Percentiles rank a stretch among this genome's conserved stretches.
These are phyloP conservation scores for Rossbeevera mucosa DNA, from an alignment of 768 basidiomycete genomes.

Conservation along the genomic window DNA sequence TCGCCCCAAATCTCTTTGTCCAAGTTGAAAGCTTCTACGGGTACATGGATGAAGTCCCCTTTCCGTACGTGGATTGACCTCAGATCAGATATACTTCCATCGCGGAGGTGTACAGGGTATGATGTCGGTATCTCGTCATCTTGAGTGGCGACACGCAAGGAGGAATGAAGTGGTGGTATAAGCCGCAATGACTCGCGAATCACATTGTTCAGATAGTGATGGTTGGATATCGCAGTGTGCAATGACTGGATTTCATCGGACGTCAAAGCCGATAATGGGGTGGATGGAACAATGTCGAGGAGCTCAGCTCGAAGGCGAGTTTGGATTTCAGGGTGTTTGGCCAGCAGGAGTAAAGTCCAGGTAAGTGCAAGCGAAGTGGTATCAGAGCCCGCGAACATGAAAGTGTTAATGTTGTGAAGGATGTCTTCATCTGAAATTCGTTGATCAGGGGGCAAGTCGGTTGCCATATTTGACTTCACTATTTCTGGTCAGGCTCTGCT, in stretches of 20 bases:
- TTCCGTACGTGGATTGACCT: slow-evolving; percentile 51
- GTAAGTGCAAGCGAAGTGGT: slow-evolving; percentile 79
- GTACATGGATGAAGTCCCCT: slow-evolving; percentile 72
- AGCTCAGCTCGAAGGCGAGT: slow-evolving; percentile 68
- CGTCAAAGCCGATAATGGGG: slow-evolving; percentile 42
- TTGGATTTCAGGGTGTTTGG: slow-evolving; percentile 64
- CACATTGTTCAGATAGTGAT: slow-evolving; percentile 75
- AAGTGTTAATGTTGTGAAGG: slow-evolving; percentile 79
- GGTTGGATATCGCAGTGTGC: slow-evolving; percentile 48
- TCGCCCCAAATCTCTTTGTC: slow-evolving; percentile 77
- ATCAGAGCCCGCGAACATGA: slow-evolving; percentile 89
- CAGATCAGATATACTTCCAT: slow-evolving; percentile 42
- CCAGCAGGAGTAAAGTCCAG: slow-evolving; percentile 78
- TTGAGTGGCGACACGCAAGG: slow-evolving; percentile 69
- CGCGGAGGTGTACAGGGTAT: slow-evolving; percentile 50
- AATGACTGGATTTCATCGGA: slow-evolving; percentile 65
- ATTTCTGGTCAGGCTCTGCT: slow-evolving; percentile 6
- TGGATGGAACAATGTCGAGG: slow-evolving; percentile 38
- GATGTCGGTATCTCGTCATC: slow-evolving; percentile 76
- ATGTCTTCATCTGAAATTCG: slow-evolving; percentile 86
- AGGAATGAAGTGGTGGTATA: slow-evolving; percentile 76
- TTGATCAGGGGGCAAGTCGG: slow-evolving; percentile 61
- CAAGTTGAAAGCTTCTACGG: slow-evolving; percentile 75
- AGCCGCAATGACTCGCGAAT: slow-evolving; percentile 72
- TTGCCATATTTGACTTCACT: slow-evolving; percentile 84